Evolutionary conservation across 139 green algal species (phyloP), one percentile per base, ranked within the genome.

Genomic region (Tetradesmus obliquus): DNA sequence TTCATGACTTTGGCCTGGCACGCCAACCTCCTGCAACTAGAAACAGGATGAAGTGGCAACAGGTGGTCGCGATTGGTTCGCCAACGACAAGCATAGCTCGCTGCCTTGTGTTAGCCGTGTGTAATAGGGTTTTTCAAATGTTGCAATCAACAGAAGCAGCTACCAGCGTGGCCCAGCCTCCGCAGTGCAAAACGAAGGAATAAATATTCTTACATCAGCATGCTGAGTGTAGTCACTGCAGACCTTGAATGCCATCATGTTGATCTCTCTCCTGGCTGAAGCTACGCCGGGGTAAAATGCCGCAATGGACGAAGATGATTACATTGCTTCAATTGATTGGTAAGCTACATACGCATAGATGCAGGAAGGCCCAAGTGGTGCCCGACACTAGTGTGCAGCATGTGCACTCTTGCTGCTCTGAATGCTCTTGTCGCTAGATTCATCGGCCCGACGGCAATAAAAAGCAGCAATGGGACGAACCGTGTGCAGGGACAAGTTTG

Each of bases 261-360:
- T 55, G 6, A 32, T n/a, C 3, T 2, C 12, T n/a, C 13, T 5
- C 80, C 10, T 57, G 66, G 66, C 3, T 6, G 7, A 5, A 55
- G 7, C 24, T 62, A 55, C n/a, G 82, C 12, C 54, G 82, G 13
- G 22, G 15, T 58, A 10, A 74, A 32, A 80, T 22, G 55, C 15
- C 32, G 22, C 1, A 22, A 69, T 66, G 24, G 79, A 91, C 32
- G 88, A 91, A 24, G 88, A 91, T 55, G 88, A 87, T 51, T 88
- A 74, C 88, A 88, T 88, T n/a, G 88, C 80, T 2, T 66, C 24
- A 51, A 24, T 91, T 57, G 88, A 91, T 32, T 86, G 58, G 88
- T 84, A 55, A 55, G 86, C 51, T 22, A 71, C 55, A 45, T 45
- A 45, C 32, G 45, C 8, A 20, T 76, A 51, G 54, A 62, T 4